Evolutionary conservation across 2,329 filamentous ascomycete genomes (phyloP), one percentile per base, ranked within the genome.

Genomic region (Davidsoniella australis): DNA sequence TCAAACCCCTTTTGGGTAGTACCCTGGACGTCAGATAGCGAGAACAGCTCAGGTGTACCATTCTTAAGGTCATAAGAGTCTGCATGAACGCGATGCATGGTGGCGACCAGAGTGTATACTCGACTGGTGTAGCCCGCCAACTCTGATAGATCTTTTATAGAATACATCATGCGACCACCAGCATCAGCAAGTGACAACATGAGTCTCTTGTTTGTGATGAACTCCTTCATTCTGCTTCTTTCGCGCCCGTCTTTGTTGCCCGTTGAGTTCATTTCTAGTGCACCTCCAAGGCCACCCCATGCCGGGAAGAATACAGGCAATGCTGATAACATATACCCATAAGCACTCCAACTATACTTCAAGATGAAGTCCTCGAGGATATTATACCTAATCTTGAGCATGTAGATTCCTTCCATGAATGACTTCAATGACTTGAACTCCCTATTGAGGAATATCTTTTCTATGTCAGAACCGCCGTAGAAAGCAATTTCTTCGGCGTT

Each of bases 351-450:
- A 56, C 86, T 91, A 62, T 98, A 98, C 63, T 98, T 98, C 53
- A 98, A 69, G 45, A 98, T 86, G 59, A 98, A 94, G 62, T 98
- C 91, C 62, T 98, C 91, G 0, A 98, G 78, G 69, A 98, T 98
- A 62, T 96, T 98, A 68, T 98, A 98, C 14, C 87, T 81, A 56
- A 98, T 94, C 65, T 95, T 95, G 56, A 96, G 78, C 63, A 87
- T 88, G 66, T 98, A 98, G 55, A 98, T 95, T 41, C 85, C 82
- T 62, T 98, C 91, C 89, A 98, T 96, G 85, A 88, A 95, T 55
- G 77, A 81, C 64, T 91, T 91, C 24, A 98, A 71, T 43, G 89
- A 91, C 62, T 82, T 85, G 69, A 95, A 98, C 57, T 93, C 88
- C 59, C 79, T 82, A 59, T 94, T 86, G 8, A 98, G 70, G 62